Evolutionary conservation across 2,329 filamentous ascomycete genomes (phyloP).

Genomic region (Polychaeton citri): DNA sequence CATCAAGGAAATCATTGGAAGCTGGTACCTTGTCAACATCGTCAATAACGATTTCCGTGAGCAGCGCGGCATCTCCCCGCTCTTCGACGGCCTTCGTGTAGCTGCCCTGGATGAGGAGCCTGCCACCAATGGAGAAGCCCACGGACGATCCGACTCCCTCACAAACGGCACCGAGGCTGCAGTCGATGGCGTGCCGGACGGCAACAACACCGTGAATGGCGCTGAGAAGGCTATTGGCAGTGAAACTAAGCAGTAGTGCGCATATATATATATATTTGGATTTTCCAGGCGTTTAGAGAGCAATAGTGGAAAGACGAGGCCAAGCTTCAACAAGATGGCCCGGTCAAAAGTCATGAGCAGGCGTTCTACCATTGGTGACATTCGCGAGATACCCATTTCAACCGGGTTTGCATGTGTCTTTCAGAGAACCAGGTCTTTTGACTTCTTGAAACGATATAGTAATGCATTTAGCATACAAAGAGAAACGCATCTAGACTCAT

Average conservation of each 20-base stretch:
- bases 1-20: slow-evolving; percentile 72
- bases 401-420: background rate
- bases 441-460: too few relatives aligned
- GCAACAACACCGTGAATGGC: slow-evolving; percentile 17
- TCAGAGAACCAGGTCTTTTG: too few relatives aligned
- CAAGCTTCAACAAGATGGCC: slow-evolving; percentile 1
- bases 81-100: slow-evolving; percentile 70
- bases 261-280: too few relatives aligned
- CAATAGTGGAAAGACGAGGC: background rate
- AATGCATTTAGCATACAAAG: too few relatives aligned
- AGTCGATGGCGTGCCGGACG: slow-evolving; percentile 17
- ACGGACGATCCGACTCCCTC: slow-evolving; percentile 1
- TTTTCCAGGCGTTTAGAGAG: too few relatives aligned
- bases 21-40: slow-evolving; percentile 92
- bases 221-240: slow-evolving; percentile 7
- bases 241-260: background rate
- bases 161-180: slow-evolving; percentile 10
- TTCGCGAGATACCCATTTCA: slow-evolving; percentile 1
- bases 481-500: too few relatives aligned
- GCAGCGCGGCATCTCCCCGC: slow-evolving; percentile 63
- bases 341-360: background rate
- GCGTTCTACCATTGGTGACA: background rate
- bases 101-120: slow-evolving; percentile 41
- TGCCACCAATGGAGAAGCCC: background rate
- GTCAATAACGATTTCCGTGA: slow-evolving; percentile 98